Conservation (phyloP, 2,329 filamentous ascomycete species). For the Talaromyces sp. region DNA sequence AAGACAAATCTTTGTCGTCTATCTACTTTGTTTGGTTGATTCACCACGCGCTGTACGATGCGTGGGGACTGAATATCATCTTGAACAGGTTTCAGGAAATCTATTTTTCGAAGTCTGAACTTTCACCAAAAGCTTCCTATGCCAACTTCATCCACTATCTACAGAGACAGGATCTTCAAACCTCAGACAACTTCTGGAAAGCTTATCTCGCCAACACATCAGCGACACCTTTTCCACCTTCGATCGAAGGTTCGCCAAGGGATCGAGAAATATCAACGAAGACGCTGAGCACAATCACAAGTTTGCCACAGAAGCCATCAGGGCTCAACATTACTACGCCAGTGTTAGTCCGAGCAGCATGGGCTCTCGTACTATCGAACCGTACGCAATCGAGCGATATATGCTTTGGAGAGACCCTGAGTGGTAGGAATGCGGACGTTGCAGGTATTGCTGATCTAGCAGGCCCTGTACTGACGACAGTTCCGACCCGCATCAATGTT, state of each 20-base stretch:
- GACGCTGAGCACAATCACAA: constrained; percentile 15
- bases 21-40: constrained; percentile 44
- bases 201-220: constrained; percentile 23
- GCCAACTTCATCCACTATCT: constrained; percentile 26
- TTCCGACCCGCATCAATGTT: constrained; percentile 32
- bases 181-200: constrained; percentile 26
- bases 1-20: constrained; percentile 16
- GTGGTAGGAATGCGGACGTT: constrained; percentile 49
- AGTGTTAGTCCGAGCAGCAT: constrained; percentile 43
- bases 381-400: constrained; percentile 30
- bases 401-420: constrained; percentile 50
- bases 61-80: constrained; percentile 29
- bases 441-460: constrained; percentile 38
- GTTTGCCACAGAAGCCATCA: constrained; percentile 15
- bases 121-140: constrained; percentile 1
- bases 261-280: constrained; percentile 18
- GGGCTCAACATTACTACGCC: constrained; percentile 37
- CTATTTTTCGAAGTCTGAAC: constrained; percentile 16
- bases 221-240: constrained; percentile 21
- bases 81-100: constrained; percentile 32
- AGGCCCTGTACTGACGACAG: constrained; percentile 19
- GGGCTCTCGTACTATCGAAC: constrained; percentile 16
- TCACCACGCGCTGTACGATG: constrained; percentile 12
- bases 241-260: constrained; percentile 17
- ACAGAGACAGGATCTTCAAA: constrained; percentile 17